Conservation (phyloP, 805 yeast species). For the Zygosaccharomyces siamensis region DNA sequence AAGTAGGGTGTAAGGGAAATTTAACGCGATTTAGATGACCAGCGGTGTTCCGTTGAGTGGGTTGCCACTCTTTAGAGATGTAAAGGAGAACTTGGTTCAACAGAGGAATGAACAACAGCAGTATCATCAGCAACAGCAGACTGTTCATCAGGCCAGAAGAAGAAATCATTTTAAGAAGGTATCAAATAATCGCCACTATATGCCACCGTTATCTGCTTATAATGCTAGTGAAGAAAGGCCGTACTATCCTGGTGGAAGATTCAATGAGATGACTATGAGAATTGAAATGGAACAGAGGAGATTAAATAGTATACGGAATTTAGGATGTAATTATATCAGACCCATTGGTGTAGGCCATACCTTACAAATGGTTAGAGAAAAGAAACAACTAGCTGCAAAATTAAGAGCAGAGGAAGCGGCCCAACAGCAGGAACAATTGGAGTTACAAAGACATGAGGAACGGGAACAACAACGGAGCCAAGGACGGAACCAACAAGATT, state of each 20-base stretch:
- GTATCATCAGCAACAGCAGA: not conserved
- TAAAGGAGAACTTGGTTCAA: conserved; percentile 16
- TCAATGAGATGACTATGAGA: conserved; percentile 22
- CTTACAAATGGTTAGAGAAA: conserved; percentile 36
- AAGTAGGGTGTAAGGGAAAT: not conserved
- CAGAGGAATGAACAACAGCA: conserved; percentile 11
- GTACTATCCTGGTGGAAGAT: conserved; percentile 12
- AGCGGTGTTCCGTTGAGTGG: conserved; percentile 10
- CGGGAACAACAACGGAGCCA: not conserved
- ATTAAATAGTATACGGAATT: conserved; percentile 34
- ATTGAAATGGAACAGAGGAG: conserved; percentile 14
- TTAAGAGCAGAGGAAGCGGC: not conserved
- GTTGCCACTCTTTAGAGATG: conserved; percentile 19
- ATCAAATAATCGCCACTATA: conserved; percentile 2
- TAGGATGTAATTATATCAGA: conserved; percentile 46
- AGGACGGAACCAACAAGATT: not conserved
- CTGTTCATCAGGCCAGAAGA: not conserved
- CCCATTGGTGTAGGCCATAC: conserved; percentile 62
- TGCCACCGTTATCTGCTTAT: conserved; percentile 27
- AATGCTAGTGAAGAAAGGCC: conserved; percentile 22
- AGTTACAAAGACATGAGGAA: not conserved
- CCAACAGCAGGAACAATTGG: conserved; percentile 3
- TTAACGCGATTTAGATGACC: not conserved
- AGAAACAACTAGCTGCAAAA: conserved; percentile 5
- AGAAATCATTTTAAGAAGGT: not conserved